phyloP scores from a whole-genome alignment of 495 filamentous ascomycete genomes.

The Lichenothelia convexa region DNA sequence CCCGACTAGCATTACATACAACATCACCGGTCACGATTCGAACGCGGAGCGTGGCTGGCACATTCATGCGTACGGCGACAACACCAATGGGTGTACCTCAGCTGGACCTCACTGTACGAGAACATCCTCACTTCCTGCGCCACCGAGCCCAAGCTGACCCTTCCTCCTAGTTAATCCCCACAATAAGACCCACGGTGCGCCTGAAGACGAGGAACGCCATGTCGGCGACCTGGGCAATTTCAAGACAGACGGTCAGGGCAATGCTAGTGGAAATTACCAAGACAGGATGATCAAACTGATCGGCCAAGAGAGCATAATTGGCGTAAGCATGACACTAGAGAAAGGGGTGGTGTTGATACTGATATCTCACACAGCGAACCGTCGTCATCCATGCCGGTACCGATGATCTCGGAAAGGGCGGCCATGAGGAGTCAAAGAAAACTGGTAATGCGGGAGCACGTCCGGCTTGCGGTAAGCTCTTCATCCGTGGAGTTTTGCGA shows the following conservation, averaged over 20 bases:
- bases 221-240: slow-evolving; percentile 96
- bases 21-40: slow-evolving; percentile 81
- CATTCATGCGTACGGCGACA: slow-evolving; percentile 97
- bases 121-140: background rate
- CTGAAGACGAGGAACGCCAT: slow-evolving; percentile 63
- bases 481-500: slow-evolving; percentile 5
- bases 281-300: slow-evolving; percentile 86
- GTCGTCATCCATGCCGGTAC: slow-evolving; percentile 88
- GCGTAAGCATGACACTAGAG: slow-evolving; percentile 38
- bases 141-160: background rate
- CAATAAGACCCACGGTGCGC: slow-evolving; percentile 80
- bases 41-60: slow-evolving; percentile 95
- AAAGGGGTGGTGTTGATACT: background rate
- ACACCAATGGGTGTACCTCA: slow-evolving; percentile 98
- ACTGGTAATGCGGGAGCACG: slow-evolving; percentile 87
- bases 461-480: slow-evolving; percentile 68
- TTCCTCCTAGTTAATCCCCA: slow-evolving; percentile 75
- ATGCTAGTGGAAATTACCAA: slow-evolving; percentile 52
- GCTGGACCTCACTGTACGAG: slow-evolving; percentile 87
- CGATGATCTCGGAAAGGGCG: slow-evolving; percentile 86
- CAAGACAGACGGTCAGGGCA: slow-evolving; percentile 81
- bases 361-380: slow-evolving; percentile 45
- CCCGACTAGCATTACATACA: slow-evolving; percentile 73
- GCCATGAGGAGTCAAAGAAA: slow-evolving; percentile 83
- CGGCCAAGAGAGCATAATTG: slow-evolving; percentile 84